A percentile compares a stretch with the other conserved stretches of the same genome.
These are phyloP conservation scores for Xylaria hypoxylon DNA, from an alignment of 2,329 filamentous ascomycete genomes.

Conservation along the genomic window DNA sequence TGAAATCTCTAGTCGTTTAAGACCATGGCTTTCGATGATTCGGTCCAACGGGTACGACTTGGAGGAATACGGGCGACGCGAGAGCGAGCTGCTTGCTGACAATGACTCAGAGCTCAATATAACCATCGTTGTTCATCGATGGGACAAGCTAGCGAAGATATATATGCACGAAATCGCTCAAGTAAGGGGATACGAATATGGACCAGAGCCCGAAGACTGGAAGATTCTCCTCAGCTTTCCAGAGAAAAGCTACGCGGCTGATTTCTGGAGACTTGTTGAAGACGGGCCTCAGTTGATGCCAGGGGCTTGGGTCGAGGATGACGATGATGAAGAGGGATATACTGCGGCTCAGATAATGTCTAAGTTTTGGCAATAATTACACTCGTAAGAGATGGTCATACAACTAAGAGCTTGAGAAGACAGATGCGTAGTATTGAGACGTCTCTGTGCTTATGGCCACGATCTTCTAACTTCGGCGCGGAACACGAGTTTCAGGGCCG, in stretches of 20 bases:
- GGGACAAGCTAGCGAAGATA: too few species aligned
- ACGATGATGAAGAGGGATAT: constrained; percentile 20
- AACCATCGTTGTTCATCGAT: neutral
- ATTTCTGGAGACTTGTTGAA: constrained; percentile 43
- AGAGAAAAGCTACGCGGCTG: constrained; percentile 36
- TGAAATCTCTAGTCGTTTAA: neutral
- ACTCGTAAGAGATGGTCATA: too few species aligned
- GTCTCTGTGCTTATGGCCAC: too few species aligned
- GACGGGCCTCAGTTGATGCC: constrained; percentile 35
- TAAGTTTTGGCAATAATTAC: too few species aligned
- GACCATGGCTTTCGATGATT: constrained; percentile 15
- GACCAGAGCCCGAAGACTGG: constrained; percentile 39
- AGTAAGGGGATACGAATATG: constrained; percentile 31
- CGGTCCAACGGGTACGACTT: constrained; percentile 13
- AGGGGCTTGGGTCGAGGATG: constrained; percentile 39
- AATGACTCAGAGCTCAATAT: neutral
- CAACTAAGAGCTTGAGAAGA: too few species aligned
- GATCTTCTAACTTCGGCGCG: too few species aligned
- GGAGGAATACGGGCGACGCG: constrained; percentile 23
- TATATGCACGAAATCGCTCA: too few species aligned
- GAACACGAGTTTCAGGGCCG: too few species aligned
- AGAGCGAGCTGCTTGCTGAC: constrained; percentile 16
- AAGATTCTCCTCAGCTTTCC: constrained; percentile 36
- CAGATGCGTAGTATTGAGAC: too few species aligned
- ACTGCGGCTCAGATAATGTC: too few species aligned